Evolutionary conservation across 1,139 yeast species (phyloP).

Genomic region (Eremothecium sinecaudum): DNA sequence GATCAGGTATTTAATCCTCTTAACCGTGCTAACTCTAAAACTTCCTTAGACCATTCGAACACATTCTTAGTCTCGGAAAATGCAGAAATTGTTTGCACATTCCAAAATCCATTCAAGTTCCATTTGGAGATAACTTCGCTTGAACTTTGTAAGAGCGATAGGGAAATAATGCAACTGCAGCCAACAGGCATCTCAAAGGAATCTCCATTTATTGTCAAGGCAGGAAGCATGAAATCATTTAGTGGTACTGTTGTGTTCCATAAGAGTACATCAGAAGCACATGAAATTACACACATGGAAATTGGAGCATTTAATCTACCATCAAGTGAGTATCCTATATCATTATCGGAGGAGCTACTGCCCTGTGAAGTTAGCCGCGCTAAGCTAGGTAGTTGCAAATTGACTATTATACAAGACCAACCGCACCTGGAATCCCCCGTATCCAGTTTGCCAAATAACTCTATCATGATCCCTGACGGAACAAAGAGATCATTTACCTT

Average conservation of each 20-base stretch:
- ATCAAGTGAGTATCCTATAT: slow-evolving; percentile 19
- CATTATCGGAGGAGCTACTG: slow-evolving; percentile 7
- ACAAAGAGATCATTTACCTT: slow-evolving; percentile 48
- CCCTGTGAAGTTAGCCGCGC: slow-evolving; percentile 7
- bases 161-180: slow-evolving; percentile 27
- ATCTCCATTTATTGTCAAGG: slow-evolving; percentile 32
- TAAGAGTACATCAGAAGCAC: slow-evolving; percentile 33
- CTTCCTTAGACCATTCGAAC: slow-evolving; percentile 14
- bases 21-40: slow-evolving; percentile 33
- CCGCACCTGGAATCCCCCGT: slow-evolving; percentile 24
- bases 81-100: slow-evolving; percentile 42
- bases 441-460: slow-evolving; percentile 19
- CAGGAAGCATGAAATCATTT: slow-evolving; percentile 35
- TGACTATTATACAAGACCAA: slow-evolving; percentile 26
- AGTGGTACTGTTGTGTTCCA: slow-evolving; percentile 39
- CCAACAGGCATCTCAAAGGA: slow-evolving; percentile 12
- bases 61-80: slow-evolving; percentile 46
- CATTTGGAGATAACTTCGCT: slow-evolving; percentile 56
- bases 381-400: slow-evolving; percentile 7
- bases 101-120: slow-evolving; percentile 79
- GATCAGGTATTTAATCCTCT: slow-evolving; percentile 29
- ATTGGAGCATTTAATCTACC: slow-evolving; percentile 43
- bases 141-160: slow-evolving; percentile 33
- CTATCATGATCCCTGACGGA: slow-evolving; percentile 64
- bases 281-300: slow-evolving; percentile 35